Evolutionary conservation across 1,284 basidiomycete species (phyloP), one percentile per base, ranked within the genome.

Genomic region (Marasmius tenuissimus): DNA sequence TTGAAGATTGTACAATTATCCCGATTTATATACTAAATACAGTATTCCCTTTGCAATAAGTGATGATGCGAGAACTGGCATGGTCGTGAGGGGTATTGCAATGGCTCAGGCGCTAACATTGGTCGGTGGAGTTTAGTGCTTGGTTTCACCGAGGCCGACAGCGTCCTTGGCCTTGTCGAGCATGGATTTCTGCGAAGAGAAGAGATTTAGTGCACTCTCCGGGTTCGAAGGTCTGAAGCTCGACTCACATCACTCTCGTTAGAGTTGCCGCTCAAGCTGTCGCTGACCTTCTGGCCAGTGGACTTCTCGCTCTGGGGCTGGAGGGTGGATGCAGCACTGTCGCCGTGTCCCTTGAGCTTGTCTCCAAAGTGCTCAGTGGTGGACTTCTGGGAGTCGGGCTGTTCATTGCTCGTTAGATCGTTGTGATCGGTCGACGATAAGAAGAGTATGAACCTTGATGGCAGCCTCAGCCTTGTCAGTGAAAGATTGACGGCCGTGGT

Each of bases 111-210:
- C 27, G 27, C 27, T 27, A 27, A 27, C 27, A 27, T 27, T 27
- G 27, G 27, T 27, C 27, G 27, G 27, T 27, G 27, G n/a, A n/a
- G 4, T 27, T 4, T 27, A 27, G 2, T 27, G 27, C 27, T 27
- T 39, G 11, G n/a, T 68, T 20, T 73, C 65, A 49, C 77, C 78
- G 63, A 85, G 67, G 27, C 83, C 81, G 58, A 84, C 69, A 48
- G 82, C 74, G 64, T 81, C 72, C 78, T 85, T 85, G 37, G 82
- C 79, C 75, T 83, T 83, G 68, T 77, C 72, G 18, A 79, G 49
- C 40, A 85, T 56, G 18, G 81, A 80, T 6, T 76, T 75, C 74
- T 81, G 61, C 1, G 20, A 7, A 57, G 56, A 40, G 8, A n/a
- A 4, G 20, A 22, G 5, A 6, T 27, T 10, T 14, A 35, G 11